Evolutionary conservation across 257 asterid genomes (phyloP), one percentile per base, ranked within the genome.

Genomic region (Nicotiana sylvestris): DNA sequence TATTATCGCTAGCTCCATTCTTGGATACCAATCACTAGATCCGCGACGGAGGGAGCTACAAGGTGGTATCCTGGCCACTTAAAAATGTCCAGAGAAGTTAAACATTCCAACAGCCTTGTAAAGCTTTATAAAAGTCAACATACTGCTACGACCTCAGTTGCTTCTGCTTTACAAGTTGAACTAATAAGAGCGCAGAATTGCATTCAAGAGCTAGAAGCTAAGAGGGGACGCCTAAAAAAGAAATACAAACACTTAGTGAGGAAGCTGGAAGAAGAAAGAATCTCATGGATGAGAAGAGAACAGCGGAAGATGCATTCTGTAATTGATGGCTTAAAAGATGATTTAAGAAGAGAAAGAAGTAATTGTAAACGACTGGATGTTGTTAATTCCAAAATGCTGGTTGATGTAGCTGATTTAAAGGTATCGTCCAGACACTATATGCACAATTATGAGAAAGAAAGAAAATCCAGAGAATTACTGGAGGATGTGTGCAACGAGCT

Each of bases 391-490:
- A 81, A 82, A 49, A 74, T 89, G 83, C 64, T 82, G 62, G 82
- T 56, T 21, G 92, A 88, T 81, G 77, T 91, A 70, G 85, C 89
- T 35, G 88, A 90, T 55, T 84, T 89, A 37, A 89, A 87, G 83
- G 69, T 56, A 85, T 90, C 85, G 8, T 82, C 86, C 27, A 77
- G 69, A 82, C 83, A 65, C 43, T 56, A 82, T 9, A 15, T 51
- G 85, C 76, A 35, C 12, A 84, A 81, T 53, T 83, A 81, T 2
- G 87, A 79, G 43, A 86, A 79, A 81, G 95, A 92, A 86, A 90
- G 81, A 85, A 90, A 85, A 49, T 83, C 85, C 9, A 85, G 89
- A 80, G 78, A 64, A 55, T 74, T 87, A 9, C 80, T 87, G 72
- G 91, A 90, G 77, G 80, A 82, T 21, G 69, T 84, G 33, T 89